These are phyloP conservation scores for Phytophthora sp. DNA, from an alignment of 352 stramenopile species.

Conservation along the genomic window DNA sequence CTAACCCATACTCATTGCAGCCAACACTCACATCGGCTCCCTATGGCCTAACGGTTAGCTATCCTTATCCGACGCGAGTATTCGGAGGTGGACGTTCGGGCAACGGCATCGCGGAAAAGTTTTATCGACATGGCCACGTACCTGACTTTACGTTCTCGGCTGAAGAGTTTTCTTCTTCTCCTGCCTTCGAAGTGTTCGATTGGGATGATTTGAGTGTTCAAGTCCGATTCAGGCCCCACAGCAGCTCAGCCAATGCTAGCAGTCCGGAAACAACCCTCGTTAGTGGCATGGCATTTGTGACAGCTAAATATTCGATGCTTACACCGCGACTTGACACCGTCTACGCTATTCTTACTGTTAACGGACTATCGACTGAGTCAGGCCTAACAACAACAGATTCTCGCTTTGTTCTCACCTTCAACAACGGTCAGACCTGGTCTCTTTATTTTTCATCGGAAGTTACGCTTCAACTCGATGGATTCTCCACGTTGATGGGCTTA, in stretches of 20 bases:
- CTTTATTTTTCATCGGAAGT: slow-evolving; percentile 42
- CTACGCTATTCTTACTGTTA: slow-evolving; percentile 41
- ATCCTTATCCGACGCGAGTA: slow-evolving; percentile 40
- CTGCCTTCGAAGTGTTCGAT: slow-evolving; percentile 31
- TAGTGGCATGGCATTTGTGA: slow-evolving; percentile 59
- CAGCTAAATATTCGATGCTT: slow-evolving; percentile 41
- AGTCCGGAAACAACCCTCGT: slow-evolving; percentile 35
- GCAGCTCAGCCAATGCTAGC: slow-evolving; percentile 9
- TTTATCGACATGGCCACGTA: slow-evolving; percentile 37
- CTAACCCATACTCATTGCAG: slow-evolving; percentile 54
- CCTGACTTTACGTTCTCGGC: slow-evolving; percentile 51
- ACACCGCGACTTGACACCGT: slow-evolving; percentile 34
- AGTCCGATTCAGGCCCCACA: slow-evolving; percentile 27
- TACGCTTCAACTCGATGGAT: slow-evolving; percentile 25
- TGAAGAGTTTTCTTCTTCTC: slow-evolving; percentile 32
- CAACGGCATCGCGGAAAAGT: slow-evolving; percentile 34
- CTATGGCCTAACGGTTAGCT: slow-evolving; percentile 46
- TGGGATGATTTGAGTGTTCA: slow-evolving; percentile 46
- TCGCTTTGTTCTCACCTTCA: slow-evolving; percentile 46
- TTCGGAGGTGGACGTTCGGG: slow-evolving; percentile 37
- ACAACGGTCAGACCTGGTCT: slow-evolving; percentile 48
- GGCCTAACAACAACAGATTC: slow-evolving; percentile 8
- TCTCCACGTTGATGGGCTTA: slow-evolving; percentile 18
- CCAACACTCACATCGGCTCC: slow-evolving; percentile 22
- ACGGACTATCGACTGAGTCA: slow-evolving; percentile 17